Conservation (phyloP, 2,329 filamentous ascomycete genomes). For the Fusarium torreyae region DNA sequence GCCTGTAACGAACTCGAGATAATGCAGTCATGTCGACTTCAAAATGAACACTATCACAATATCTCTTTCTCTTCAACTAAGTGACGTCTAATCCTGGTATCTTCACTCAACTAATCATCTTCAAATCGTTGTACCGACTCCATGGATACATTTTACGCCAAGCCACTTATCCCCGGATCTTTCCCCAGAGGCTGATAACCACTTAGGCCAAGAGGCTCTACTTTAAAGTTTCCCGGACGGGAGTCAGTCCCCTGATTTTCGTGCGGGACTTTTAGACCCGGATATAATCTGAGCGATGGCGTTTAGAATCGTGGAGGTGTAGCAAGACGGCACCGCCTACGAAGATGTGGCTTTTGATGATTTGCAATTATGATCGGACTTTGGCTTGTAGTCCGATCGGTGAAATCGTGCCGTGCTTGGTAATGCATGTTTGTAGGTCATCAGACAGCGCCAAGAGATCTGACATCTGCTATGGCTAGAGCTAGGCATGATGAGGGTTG, state of each 20-base stretch:
- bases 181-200: not conserved
- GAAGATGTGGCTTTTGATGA: conserved; percentile 12
- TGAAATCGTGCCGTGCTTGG: conserved; percentile 12
- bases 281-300: conserved; percentile 25
- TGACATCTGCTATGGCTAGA: conserved; percentile 1
- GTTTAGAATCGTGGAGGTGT: not conserved
- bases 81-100: conserved; percentile 13
- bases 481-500: not conserved
- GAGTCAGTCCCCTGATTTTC: conserved; percentile 7
- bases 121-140: conserved; percentile 15
- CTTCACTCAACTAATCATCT: conserved; percentile 2
- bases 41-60: conserved; percentile 5
- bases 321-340: too few relatives aligned
- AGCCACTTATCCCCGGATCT: not conserved
- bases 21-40: conserved; percentile 40
- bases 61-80: not conserved
- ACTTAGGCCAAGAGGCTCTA: not conserved
- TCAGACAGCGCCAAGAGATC: conserved; percentile 23
- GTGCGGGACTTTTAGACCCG: not conserved
- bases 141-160: conserved; percentile 6
- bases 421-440: not conserved
- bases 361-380: not conserved
- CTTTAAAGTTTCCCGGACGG: conserved; percentile 11
- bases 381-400: not conserved
- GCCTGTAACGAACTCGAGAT: conserved; percentile 28